Evolutionary conservation across 768 basidiomycete species (phyloP).

Genomic region (Boletellus ananiceps): DNA sequence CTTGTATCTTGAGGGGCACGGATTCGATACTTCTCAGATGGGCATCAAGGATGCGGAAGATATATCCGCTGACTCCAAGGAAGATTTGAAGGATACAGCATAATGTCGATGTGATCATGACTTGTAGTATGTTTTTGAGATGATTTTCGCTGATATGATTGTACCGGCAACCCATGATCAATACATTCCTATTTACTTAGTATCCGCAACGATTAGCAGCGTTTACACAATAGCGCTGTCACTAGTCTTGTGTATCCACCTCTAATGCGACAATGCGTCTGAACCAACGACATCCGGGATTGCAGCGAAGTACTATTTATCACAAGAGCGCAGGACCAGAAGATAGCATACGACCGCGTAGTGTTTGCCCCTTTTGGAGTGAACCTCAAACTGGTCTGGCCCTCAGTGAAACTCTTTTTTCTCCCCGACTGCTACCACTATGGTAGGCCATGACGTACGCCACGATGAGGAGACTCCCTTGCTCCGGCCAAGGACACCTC

Average conservation of each 20-base stretch:
- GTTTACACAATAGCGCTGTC: no score
- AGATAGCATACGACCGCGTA: no score
- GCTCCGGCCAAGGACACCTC: slow-evolving; percentile 39
- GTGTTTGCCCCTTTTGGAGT: no score
- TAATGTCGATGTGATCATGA: slow-evolving; percentile 9
- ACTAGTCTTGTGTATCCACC: no score
- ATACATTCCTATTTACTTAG: background rate
- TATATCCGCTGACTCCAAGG: slow-evolving; percentile 13
- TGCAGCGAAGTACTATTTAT: no score
- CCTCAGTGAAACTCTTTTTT: no score
- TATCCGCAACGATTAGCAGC: background rate
- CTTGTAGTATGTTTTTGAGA: background rate
- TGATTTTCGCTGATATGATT: background rate
- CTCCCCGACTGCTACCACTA: background rate
- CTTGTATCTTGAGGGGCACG: slow-evolving; percentile 70
- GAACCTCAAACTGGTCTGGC: no score
- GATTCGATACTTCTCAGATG: slow-evolving; percentile 75
- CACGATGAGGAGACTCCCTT: slow-evolving; percentile 44
- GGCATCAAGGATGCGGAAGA: slow-evolving; percentile 40
- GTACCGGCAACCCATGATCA: background rate
- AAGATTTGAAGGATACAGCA: slow-evolving; percentile 5
- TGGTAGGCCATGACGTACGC: slow-evolving; percentile 37
- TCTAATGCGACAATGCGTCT: no score
- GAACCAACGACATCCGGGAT: no score
- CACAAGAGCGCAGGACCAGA: no score